These are phyloP conservation scores for Kurtzmaniella quercitrusa DNA, from an alignment of 1,139 yeast species.

Conservation along the genomic window DNA sequence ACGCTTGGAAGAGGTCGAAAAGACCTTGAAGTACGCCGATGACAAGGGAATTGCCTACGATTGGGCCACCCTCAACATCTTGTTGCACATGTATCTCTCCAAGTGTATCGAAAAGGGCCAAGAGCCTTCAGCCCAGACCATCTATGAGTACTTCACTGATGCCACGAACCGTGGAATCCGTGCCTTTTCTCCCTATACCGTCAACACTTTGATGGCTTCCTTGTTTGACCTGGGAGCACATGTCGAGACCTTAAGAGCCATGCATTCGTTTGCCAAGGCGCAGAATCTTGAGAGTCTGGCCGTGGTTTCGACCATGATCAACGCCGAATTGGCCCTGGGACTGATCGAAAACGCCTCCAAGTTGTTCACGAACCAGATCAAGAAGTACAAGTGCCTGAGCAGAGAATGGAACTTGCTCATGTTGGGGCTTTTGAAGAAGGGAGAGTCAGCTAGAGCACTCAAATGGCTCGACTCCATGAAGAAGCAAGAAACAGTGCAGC, in stretches of 20 bases:
- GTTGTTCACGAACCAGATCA: conserved; percentile 43
- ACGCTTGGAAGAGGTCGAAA: conserved; percentile 37
- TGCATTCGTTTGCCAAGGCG: conserved; percentile 26
- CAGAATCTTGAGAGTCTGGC: conserved; percentile 27
- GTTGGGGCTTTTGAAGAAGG: conserved; percentile 37
- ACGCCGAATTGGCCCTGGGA: conserved; percentile 53
- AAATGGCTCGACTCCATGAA: conserved; percentile 32
- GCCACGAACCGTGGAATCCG: conserved; percentile 37
- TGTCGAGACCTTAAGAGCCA: conserved; percentile 47
- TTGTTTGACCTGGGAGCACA: conserved; percentile 46
- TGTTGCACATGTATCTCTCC: conserved; percentile 56
- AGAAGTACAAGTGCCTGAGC: conserved; percentile 25
- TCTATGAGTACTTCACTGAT: conserved; percentile 35
- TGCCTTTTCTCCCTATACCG: conserved; percentile 46
- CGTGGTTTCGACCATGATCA: conserved; percentile 55
- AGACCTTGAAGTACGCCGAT: conserved; percentile 35
- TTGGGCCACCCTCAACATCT: conserved; percentile 61
- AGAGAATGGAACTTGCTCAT: conserved; percentile 62
- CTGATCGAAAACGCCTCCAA: conserved; percentile 43
- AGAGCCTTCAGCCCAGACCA: conserved; percentile 35
- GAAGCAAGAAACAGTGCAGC: conserved; percentile 20
- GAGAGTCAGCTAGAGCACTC: conserved; percentile 33
- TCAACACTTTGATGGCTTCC: conserved; percentile 55
- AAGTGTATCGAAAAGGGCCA: conserved; percentile 39
- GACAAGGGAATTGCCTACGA: conserved; percentile 49